These are phyloP conservation scores for Tuber calosporum DNA, from an alignment of 495 filamentous ascomycete species.

Conservation along the genomic window DNA sequence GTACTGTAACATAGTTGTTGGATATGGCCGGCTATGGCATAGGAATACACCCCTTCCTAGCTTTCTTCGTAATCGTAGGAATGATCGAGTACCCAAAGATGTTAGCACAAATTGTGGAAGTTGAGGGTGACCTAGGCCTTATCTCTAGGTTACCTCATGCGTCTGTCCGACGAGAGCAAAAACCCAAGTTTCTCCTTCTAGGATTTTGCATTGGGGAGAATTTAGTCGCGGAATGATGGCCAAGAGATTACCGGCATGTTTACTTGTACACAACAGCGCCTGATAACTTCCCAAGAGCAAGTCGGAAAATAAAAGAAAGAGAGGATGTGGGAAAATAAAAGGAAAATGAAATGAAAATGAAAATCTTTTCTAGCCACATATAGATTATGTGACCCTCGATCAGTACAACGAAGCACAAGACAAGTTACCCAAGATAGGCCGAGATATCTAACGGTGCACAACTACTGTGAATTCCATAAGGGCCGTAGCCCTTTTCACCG, in stretches of 20 bases:
- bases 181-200: neutral
- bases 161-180: neutral
- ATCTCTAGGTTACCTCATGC: neutral
- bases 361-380: neutral
- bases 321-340: neutral
- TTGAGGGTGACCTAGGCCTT: neutral
- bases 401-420: neutral
- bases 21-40: neutral
- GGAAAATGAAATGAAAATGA: neutral
- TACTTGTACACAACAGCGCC: neutral
- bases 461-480: neutral
- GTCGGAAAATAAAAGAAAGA: neutral
- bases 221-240: neutral
- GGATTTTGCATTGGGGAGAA: neutral
- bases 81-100: neutral
- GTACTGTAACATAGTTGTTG: neutral
- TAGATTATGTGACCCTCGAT: neutral
- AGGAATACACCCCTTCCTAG: neutral
- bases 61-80: neutral
- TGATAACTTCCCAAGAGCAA: neutral
- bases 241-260: neutral
- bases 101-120: neutral
- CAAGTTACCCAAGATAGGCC: neutral
- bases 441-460: neutral
- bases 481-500: neutral